These are phyloP conservation scores for Rhodotorula sp. DNA, from an alignment of 1,284 basidiomycete species.

Conservation along the genomic window DNA sequence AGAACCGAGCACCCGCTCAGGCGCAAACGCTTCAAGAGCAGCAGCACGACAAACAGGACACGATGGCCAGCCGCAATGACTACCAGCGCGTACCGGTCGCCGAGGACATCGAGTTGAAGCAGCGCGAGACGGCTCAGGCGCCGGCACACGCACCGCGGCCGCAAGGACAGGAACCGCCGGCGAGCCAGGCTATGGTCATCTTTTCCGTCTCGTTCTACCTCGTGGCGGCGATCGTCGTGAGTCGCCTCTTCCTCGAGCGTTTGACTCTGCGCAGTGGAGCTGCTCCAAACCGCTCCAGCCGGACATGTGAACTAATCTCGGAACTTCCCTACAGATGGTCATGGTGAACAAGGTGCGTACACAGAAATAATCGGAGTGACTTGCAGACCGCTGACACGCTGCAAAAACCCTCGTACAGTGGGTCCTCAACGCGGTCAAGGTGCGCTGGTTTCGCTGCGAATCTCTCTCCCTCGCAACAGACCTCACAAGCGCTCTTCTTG, in stretches of 20 bases:
- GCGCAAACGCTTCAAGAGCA: no score
- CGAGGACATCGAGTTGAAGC: constrained; percentile 30
- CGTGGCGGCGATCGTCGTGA: constrained; percentile 72
- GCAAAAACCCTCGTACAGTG: constrained; percentile 8
- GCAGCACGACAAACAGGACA: not conserved
- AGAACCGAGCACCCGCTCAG: not conserved
- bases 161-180: constrained; percentile 28
- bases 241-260: constrained; percentile 47
- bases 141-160: not conserved
- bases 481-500: constrained; percentile 56
- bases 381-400: constrained; percentile 56
- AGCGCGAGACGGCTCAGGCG: not conserved
- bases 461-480: not conserved
- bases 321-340: constrained; percentile 36
- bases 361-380: not conserved
- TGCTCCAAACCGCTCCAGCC: not conserved
- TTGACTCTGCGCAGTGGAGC: not conserved
- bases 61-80: constrained; percentile 7
- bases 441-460: constrained; percentile 8
- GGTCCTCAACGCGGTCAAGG: constrained; percentile 41
- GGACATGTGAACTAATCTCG: not conserved
- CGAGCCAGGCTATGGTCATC: constrained; percentile 42
- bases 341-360: constrained; percentile 44
- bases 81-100: constrained; percentile 31
- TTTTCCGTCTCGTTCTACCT: constrained; percentile 61